These are phyloP conservation scores for Annulohypoxylon truncatum DNA, from an alignment of 2,329 filamentous ascomycete genomes.

Conservation along the genomic window DNA sequence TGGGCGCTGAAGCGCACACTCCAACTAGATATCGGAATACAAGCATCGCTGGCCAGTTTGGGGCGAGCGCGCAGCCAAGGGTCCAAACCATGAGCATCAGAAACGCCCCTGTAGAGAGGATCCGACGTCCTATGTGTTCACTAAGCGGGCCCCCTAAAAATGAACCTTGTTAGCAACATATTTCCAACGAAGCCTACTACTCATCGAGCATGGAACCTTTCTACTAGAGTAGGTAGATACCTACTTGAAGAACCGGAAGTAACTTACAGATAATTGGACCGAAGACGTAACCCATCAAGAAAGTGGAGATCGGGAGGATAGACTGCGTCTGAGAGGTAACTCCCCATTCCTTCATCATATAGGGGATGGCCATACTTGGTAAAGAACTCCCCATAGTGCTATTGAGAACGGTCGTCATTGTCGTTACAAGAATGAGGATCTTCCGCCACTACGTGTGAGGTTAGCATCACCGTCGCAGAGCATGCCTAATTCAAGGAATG, in stretches of 20 bases:
- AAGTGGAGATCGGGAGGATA: conserved; percentile 71
- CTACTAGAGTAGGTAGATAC: too few species aligned
- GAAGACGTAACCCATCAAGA: conserved; percentile 64
- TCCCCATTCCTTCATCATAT: conserved; percentile 67
- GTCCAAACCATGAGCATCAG: conserved; percentile 62
- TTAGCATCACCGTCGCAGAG: conserved; percentile 20
- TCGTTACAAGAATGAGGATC: conserved; percentile 62
- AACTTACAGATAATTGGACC: conserved; percentile 54
- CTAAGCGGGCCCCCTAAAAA: conserved; percentile 69
- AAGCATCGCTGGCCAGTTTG: conserved; percentile 64
- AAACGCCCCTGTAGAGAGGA: conserved; percentile 60
- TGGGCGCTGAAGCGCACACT: conserved; percentile 66
- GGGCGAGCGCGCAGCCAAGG: conserved; percentile 66
- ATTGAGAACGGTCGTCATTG: conserved; percentile 72
- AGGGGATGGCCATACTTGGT: conserved; percentile 70
- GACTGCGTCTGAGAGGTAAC: conserved; percentile 60
- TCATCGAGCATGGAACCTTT: neutral
- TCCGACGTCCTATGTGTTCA: conserved; percentile 71
- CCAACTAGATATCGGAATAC: conserved; percentile 67
- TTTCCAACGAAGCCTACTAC: neutral
- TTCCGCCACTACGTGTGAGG: conserved; percentile 62
- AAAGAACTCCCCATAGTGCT: conserved; percentile 74
- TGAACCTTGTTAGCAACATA: neutral
- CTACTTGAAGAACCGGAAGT: conserved; percentile 50
- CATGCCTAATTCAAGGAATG: neutral